Conservation (phyloP, 768 basidiomycete genomes). For the Suillus variegatus region DNA sequence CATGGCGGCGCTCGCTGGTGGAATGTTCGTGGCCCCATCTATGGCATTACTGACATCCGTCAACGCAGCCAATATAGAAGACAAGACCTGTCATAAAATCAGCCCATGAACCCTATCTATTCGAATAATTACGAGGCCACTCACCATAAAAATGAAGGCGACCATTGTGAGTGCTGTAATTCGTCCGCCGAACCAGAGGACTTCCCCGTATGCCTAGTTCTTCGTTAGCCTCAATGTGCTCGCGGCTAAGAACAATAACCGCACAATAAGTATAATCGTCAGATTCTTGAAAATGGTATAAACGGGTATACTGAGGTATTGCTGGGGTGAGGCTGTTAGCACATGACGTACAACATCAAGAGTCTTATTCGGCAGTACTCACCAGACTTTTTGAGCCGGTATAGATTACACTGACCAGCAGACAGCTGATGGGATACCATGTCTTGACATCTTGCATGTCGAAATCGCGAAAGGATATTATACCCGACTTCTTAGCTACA, state of each 20-base stretch:
- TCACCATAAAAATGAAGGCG: conserved; percentile 91
- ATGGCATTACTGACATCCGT: conserved; percentile 60
- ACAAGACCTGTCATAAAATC: conserved; percentile 63
- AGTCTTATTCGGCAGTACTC: conserved; percentile 35
- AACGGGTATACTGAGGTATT: conserved; percentile 95
- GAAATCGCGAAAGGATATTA: conserved; percentile 86
- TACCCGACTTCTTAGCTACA: conserved; percentile 67
- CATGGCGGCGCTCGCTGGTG: conserved; percentile 28
- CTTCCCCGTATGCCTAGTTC: conserved; percentile 90
- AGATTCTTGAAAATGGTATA: conserved; percentile 99
- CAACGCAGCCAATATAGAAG: conserved; percentile 97
- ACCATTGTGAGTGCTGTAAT: conserved; percentile 86
- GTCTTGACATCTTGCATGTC: conserved; percentile 80
- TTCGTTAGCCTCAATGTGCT: conserved; percentile 8
- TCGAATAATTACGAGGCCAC: conserved; percentile 17
- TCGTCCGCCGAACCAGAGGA: conserved; percentile 92
- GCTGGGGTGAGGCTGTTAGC: conserved; percentile 46
- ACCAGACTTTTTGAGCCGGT: conserved; percentile 97
- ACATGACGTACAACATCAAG: neutral
- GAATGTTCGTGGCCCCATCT: conserved; percentile 28
- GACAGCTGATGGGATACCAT: conserved; percentile 94
- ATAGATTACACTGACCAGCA: conserved; percentile 94
- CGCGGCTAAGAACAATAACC: conserved; percentile 26
- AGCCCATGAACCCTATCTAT: neutral
- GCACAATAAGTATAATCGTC: conserved; percentile 96